These are phyloP conservation scores for Castanea mollissima DNA, from an alignment of 306 rosid genomes.

Conservation along the genomic window DNA sequence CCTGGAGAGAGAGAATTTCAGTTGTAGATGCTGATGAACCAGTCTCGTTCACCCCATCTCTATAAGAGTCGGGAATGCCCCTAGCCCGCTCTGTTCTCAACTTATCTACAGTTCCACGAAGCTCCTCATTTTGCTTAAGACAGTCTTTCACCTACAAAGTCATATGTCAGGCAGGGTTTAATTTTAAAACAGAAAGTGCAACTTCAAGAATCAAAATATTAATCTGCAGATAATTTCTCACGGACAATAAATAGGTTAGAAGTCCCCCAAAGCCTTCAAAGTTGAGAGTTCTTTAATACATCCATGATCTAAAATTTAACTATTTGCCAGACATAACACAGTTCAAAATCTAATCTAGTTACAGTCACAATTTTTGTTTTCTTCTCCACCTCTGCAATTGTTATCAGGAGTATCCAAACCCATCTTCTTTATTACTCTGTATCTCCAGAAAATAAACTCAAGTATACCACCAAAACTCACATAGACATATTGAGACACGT, in stretches of 20 bases:
- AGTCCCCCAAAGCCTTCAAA: constrained; percentile 3
- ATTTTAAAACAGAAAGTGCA: not conserved
- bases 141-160: constrained; percentile 79
- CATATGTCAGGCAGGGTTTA: constrained; percentile 12
- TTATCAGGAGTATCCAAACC: not conserved
- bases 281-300: not conserved
- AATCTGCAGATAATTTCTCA: not conserved
- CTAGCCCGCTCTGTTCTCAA: constrained; percentile 67
- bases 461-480: not conserved
- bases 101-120: constrained; percentile 61
- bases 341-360: not conserved
- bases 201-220: not conserved
- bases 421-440: not conserved
- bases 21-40: constrained; percentile 42
- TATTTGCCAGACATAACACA: not conserved
- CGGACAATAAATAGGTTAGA: not conserved
- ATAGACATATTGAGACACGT: not conserved
- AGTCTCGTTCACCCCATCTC: constrained; percentile 31
- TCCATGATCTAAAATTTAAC: not conserved
- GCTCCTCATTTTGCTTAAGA: constrained; percentile 89
- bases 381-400: not conserved
- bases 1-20: constrained; percentile 77
- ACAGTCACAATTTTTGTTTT: not conserved
- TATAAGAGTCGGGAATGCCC: constrained; percentile 38
- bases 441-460: not conserved